A percentile compares a stretch with the other conserved stretches of the same genome.
Evolutionary conservation across 2,329 filamentous ascomycete genomes (phyloP).

Genomic region (Sclerotinia trifoliorum): DNA sequence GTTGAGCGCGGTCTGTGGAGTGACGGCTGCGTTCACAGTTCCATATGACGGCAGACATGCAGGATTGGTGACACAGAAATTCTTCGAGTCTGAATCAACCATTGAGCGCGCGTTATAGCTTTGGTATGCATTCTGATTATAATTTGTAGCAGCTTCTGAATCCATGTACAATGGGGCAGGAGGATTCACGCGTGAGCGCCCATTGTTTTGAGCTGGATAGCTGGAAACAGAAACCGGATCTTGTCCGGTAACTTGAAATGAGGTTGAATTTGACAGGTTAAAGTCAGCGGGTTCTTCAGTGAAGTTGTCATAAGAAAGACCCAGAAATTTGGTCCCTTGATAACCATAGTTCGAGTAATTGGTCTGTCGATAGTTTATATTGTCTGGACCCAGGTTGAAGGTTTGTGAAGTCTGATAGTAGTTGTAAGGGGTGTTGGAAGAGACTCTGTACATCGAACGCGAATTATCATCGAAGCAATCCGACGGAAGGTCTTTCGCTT

Average conservation of each 20-base stretch:
- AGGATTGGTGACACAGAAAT: background rate
- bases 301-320: background rate
- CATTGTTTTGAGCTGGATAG: slow-evolving; percentile 10
- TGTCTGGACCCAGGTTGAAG: background rate
- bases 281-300: slow-evolving; percentile 16
- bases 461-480: slow-evolving; percentile 14
- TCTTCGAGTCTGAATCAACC: slow-evolving; percentile 16
- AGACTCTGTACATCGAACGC: slow-evolving; percentile 3
- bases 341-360: slow-evolving; percentile 6
- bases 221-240: slow-evolving; percentile 18
- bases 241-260: slow-evolving; percentile 3
- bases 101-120: slow-evolving; percentile 12
- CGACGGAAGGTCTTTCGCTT: slow-evolving; percentile 4
- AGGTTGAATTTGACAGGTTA: background rate
- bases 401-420: slow-evolving; percentile 12
- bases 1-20: background rate
- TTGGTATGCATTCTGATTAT: slow-evolving; percentile 14
- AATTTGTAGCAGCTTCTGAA: background rate
- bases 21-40: background rate
- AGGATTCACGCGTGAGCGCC: slow-evolving; percentile 5
- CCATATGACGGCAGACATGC: background rate
- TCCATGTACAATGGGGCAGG: slow-evolving; percentile 12
- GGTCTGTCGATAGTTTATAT: background rate
- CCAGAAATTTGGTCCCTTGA: background rate
- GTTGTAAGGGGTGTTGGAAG: background rate